Base-by-base conservation (phyloP, 495 filamentous ascomycete species). In the Paragyromitra xinjiangensis region DNA sequence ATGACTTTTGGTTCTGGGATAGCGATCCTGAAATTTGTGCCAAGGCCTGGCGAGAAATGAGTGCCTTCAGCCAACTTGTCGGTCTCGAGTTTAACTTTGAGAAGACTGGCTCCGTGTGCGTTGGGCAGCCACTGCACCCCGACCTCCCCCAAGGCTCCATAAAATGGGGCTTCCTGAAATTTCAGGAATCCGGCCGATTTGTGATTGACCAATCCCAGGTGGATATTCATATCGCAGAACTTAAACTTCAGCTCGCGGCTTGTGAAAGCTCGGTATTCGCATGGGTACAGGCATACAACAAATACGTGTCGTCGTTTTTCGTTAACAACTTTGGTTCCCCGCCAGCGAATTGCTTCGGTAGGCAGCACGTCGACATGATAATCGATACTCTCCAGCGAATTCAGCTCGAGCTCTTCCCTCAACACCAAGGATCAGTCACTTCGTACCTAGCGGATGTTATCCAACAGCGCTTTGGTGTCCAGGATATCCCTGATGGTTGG, bases 1-100 rank as follows among this genome's bases (percentile, higher is more conserved):
- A 92, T 77, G 90, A 92, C 78, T 88, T 92, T 73, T 92, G 91
- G 91, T 87, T 92, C 75, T 92, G 90, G 90, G 86, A 87, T 29
- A 77, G 81, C 12, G 82, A 87, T 6, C 87, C 89, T 37, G 72
- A 85, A 4, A 85, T 83, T 6, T 89, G 88, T 56, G 85, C 85
- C 44, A 87, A 85, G 59, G 90, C 88, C 1, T 92, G 90, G 91
- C 73, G 81, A 22, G 84, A 87, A 1, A 88, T 92, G 81, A 85
- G 84, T 1, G 76, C 85, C 1, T 92, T 90, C 65, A 82, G 85
- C 26, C 81, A 86, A 11, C 83, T 86, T 0, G 88, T 90, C 83
- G 88, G 90, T 0, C 84, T 91, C 19, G 73, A 85, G 12, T 85
- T 92, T 64, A 91, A 91, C 77, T 72, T 83, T 22, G 83, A 86